Evolutionary conservation across 805 yeast species (phyloP).

Genomic region (Wickerhamiella kazuoi): DNA sequence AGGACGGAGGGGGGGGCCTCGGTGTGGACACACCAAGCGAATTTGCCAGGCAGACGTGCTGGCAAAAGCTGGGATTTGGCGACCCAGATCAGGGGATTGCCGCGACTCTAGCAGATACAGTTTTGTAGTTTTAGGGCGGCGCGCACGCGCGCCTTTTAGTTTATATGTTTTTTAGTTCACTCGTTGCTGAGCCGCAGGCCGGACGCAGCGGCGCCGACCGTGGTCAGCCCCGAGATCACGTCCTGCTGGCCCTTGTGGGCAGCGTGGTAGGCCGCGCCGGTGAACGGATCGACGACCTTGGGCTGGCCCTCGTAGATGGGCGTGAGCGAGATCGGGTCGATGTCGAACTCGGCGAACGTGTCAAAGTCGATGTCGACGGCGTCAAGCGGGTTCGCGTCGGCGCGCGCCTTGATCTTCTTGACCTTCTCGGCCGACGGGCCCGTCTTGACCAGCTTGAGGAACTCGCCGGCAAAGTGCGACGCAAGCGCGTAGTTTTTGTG

Average conservation of each 20-base stretch:
- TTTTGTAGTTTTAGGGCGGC: too few relatives aligned
- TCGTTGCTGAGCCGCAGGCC: conserved; percentile 41
- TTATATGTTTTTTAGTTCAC: background rate
- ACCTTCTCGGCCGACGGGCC: conserved; percentile 77
- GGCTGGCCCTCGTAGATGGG: conserved; percentile 75
- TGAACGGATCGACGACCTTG: conserved; percentile 56
- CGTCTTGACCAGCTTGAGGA: conserved; percentile 45
- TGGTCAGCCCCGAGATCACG: conserved; percentile 53
- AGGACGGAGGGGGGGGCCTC: too few relatives aligned
- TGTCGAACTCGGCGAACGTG: conserved; percentile 75
- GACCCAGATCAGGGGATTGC: too few relatives aligned
- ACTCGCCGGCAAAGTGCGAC: conserved; percentile 73
- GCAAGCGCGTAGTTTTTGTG: conserved; percentile 79
- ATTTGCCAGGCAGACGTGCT: too few relatives aligned
- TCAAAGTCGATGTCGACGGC: conserved; percentile 84
- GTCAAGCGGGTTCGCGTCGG: conserved; percentile 70
- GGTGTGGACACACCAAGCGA: too few relatives aligned
- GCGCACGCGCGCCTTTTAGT: too few relatives aligned
- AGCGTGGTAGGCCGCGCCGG: conserved; percentile 73
- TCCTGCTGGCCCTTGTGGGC: conserved; percentile 67
- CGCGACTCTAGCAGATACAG: too few relatives aligned
- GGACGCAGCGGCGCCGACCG: conserved; percentile 80
- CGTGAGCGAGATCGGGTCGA: conserved; percentile 72
- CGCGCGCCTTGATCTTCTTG: conserved; percentile 55
- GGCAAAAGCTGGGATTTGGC: too few relatives aligned